Conservation (phyloP, 768 basidiomycete species). For the Tylopilus sp. region DNA sequence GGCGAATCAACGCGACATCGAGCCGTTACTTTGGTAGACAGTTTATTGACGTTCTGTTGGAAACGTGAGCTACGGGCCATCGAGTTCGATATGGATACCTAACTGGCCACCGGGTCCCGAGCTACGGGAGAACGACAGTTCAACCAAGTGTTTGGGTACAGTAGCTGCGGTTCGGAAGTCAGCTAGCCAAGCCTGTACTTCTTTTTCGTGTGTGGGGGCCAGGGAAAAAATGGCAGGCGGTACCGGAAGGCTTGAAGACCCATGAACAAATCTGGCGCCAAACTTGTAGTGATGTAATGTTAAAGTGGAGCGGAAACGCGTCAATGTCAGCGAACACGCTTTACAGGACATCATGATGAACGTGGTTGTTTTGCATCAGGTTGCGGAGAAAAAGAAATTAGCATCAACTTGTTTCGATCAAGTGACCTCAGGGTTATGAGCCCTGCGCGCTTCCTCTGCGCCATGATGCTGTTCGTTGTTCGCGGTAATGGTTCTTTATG, state of each 20-base stretch:
- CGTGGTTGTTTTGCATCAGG: background rate
- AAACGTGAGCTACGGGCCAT: background rate
- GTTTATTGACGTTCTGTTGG: slow-evolving; percentile 80
- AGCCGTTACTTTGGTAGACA: slow-evolving; percentile 77
- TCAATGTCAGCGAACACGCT: background rate
- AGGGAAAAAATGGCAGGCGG: slow-evolving; percentile 42
- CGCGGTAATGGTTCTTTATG: background rate
- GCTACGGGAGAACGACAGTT: slow-evolving; percentile 69
- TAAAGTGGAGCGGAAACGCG: background rate
- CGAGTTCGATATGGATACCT: slow-evolving; percentile 6
- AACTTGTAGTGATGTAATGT: background rate
- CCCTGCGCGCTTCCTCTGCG: slow-evolving; percentile 49
- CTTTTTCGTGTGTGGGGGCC: slow-evolving; percentile 38
- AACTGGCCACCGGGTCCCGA: slow-evolving; percentile 87
- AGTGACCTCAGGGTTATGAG: slow-evolving; percentile 49
- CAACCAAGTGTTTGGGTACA: slow-evolving; percentile 37
- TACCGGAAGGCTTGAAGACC: slow-evolving; percentile 36
- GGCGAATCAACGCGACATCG: slow-evolving; percentile 52
- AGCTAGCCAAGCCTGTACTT: slow-evolving; percentile 53
- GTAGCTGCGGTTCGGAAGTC: slow-evolving; percentile 38
- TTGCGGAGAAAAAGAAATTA: background rate
- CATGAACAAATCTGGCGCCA: slow-evolving; percentile 13
- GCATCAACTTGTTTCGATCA: slow-evolving; percentile 48
- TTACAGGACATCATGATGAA: background rate
- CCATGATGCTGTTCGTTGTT: slow-evolving; percentile 36